phyloP scores from a whole-genome alignment of 352 stramenopile species.

The Detonula confervacea region DNA sequence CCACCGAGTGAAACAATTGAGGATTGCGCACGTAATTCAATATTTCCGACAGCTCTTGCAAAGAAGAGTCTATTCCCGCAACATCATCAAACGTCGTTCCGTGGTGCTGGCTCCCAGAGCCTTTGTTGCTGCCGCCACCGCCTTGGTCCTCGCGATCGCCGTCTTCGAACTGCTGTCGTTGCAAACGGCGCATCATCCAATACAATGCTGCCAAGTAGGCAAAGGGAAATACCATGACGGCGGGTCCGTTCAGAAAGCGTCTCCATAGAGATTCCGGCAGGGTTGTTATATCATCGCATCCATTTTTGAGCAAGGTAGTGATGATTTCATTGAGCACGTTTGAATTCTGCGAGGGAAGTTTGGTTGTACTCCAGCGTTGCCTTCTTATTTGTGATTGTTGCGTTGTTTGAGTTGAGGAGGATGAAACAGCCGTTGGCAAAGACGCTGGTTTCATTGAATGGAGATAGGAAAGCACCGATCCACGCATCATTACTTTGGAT shows the following conservation, averaged over 20 bases:
- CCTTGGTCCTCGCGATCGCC: conserved; percentile 12
- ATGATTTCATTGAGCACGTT: conserved; percentile 60
- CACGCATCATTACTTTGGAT: conserved; percentile 48
- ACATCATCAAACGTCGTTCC: conserved; percentile 88
- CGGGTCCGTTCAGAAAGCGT: conserved; percentile 50
- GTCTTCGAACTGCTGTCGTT: conserved; percentile 50
- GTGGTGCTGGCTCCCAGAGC: too few relatives aligned
- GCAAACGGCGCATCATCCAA: conserved; percentile 59
- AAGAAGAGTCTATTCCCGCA: conserved; percentile 89
- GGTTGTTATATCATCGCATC: conserved; percentile 68
- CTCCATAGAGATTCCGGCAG: conserved; percentile 62
- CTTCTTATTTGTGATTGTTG: conserved; percentile 7
- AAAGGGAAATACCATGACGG: conserved; percentile 73
- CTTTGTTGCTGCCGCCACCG: too few relatives aligned
- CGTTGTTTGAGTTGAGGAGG: not conserved
- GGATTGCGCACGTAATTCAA: conserved; percentile 91
- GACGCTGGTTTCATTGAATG: conserved; percentile 9
- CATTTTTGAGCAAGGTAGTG: conserved; percentile 54
- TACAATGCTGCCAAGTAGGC: conserved; percentile 77
- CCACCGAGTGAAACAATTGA: conserved; percentile 85
- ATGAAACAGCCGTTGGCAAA: too few relatives aligned
- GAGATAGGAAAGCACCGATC: conserved; percentile 40
- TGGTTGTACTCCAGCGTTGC: conserved; percentile 67
- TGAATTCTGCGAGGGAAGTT: conserved; percentile 57
- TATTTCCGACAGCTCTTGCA: conserved; percentile 90